Conservation (phyloP, 169 alveolate genomes). For the Eimeria praecox region DNA sequence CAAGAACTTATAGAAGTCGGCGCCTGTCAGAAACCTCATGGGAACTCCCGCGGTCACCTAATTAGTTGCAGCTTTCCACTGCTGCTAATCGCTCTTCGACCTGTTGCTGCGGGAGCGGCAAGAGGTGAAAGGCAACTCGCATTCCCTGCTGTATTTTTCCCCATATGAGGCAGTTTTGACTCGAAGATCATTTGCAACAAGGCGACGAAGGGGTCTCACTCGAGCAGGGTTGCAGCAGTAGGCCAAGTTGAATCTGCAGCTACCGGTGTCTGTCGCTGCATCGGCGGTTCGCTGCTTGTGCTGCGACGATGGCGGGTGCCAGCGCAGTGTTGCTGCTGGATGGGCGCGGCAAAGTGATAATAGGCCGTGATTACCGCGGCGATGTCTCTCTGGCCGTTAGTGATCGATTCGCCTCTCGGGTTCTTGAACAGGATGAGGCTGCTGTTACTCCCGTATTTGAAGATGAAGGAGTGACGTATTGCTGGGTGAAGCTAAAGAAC, state of each 20-base stretch:
- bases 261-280: background rate
- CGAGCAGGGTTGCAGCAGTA: constrained; percentile 25
- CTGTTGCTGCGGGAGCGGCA: constrained; percentile 13
- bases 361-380: constrained; percentile 95
- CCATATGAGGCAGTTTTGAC: constrained; percentile 18
- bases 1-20: background rate
- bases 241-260: constrained; percentile 20
- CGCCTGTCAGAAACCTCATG: constrained; percentile 40
- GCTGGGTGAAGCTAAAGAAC: constrained; percentile 98
- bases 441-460: constrained; percentile 96
- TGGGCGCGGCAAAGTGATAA: constrained; percentile 93
- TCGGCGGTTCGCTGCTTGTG: background rate
- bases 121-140: background rate
- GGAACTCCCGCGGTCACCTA: constrained; percentile 59
- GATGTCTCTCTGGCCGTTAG: constrained; percentile 90
- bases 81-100: constrained; percentile 8
- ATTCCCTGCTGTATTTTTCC: background rate
- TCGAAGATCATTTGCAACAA: background rate
- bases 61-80: constrained; percentile 56
- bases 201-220: background rate
- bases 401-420: constrained; percentile 78
- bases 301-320: constrained; percentile 92
- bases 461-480: constrained; percentile 96
- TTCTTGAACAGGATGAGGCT: constrained; percentile 96
- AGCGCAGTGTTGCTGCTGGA: constrained; percentile 97